phyloP scores from a whole-genome alignment of 1,284 basidiomycete genomes.

The Lentinula novae-zelandiae region DNA sequence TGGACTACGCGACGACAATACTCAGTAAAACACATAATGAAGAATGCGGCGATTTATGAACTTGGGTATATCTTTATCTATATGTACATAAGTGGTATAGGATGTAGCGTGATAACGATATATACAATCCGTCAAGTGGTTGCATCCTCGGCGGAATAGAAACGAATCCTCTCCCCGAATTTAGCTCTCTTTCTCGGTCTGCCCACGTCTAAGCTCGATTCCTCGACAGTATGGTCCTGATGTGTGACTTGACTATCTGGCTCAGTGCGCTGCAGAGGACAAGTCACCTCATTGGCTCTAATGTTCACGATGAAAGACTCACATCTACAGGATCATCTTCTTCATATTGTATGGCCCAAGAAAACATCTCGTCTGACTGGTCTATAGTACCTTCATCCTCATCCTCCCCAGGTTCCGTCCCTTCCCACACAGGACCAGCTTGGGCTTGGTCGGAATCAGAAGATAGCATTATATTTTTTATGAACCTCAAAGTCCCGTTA shows the following conservation, averaged over 20 bases:
- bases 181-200: conserved; percentile 10
- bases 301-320: background rate
- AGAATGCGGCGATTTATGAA: background rate
- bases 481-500: conserved; percentile 45
- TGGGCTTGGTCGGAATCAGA: background rate
- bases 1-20: too few species aligned
- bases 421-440: background rate
- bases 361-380: conserved; percentile 1
- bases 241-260: background rate
- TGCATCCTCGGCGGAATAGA: background rate
- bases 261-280: background rate
- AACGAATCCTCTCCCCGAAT: background rate
- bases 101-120: background rate
- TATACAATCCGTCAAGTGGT: background rate
- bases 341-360: conserved; percentile 12
- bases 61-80: background rate
- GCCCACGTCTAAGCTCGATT: background rate
- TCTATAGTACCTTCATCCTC: background rate
- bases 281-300: background rate
- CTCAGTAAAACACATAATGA: too few species aligned
- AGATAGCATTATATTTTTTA: conserved; percentile 24
- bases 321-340: background rate
- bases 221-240: background rate
- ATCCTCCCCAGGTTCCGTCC: background rate
- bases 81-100: background rate